These are phyloP conservation scores for Phytophthora ramorum DNA, from an alignment of 352 stramenopile species.

Conservation along the genomic window DNA sequence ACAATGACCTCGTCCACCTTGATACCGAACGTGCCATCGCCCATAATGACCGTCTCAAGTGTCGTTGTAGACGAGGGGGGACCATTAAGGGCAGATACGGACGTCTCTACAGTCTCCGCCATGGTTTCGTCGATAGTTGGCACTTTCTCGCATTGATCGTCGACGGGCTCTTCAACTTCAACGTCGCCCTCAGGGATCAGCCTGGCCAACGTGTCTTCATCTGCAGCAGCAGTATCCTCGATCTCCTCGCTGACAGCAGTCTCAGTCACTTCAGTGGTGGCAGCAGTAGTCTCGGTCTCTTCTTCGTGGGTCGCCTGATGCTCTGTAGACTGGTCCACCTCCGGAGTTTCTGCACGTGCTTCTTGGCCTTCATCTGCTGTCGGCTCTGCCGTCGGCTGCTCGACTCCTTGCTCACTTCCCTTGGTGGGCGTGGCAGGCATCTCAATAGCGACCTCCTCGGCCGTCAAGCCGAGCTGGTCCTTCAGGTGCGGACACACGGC, in stretches of 20 bases:
- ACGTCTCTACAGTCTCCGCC: slow-evolving; percentile 9
- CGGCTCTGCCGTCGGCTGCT: slow-evolving; percentile 9
- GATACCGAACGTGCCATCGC: slow-evolving; percentile 47
- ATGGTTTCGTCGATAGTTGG: neutral
- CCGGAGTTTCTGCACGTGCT: neutral
- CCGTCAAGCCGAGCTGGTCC: slow-evolving; percentile 71
- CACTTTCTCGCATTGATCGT: slow-evolving; percentile 10
- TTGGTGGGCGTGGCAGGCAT: slow-evolving; percentile 15
- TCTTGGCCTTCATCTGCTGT: slow-evolving; percentile 3
- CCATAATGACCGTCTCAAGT: slow-evolving; percentile 46
- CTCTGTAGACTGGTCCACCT: slow-evolving; percentile 5
- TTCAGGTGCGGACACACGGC: slow-evolving; percentile 79
- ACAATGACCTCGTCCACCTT: slow-evolving; percentile 62
- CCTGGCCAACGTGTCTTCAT: slow-evolving; percentile 32
- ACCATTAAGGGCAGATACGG: neutral
- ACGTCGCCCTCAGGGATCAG: slow-evolving; percentile 23
- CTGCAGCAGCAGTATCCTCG: slow-evolving; percentile 6
- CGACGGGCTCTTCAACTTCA: slow-evolving; percentile 32
- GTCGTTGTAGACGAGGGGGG: slow-evolving; percentile 25
- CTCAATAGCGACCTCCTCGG: slow-evolving; percentile 34
- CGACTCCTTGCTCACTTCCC: slow-evolving; percentile 16
- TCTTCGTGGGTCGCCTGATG: slow-evolving; percentile 5
- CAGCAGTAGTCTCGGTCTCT: slow-evolving; percentile 5
- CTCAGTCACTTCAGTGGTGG: neutral
- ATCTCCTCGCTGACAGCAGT: neutral